Conservation (phyloP, 345 rosid genomes). For the Rhizophora apiculata region DNA sequence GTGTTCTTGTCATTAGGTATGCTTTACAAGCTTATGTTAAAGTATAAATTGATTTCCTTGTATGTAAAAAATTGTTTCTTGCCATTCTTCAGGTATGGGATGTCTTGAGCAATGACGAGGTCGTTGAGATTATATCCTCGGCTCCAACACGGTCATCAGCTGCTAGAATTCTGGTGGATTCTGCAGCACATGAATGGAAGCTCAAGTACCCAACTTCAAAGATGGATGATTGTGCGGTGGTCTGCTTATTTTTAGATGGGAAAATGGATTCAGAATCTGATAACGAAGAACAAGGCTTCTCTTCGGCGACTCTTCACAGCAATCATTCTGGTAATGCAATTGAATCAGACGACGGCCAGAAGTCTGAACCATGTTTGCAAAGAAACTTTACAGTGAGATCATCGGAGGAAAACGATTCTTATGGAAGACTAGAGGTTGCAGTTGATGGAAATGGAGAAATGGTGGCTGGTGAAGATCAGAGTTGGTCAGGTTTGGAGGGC, state of each 20-base stretch:
- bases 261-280: constrained; percentile 93
- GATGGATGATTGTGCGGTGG: constrained; percentile 99
- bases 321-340: constrained; percentile 62
- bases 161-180: constrained; percentile 76
- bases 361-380: constrained; percentile 76
- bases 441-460: constrained; percentile 38
- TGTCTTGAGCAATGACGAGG: constrained; percentile 95
- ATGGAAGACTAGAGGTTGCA: constrained; percentile 33
- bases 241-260: constrained; percentile 89
- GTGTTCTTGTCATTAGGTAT: background rate
- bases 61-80: background rate
- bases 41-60: background rate
- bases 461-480: constrained; percentile 54
- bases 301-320: constrained; percentile 75
- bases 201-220: constrained; percentile 98
- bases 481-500: constrained; percentile 94
- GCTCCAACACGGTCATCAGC: constrained; percentile 80
- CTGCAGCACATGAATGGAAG: constrained; percentile 94
- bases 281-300: constrained; percentile 66
- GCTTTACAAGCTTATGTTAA: background rate
- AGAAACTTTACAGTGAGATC: constrained; percentile 88
- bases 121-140: constrained; percentile 80
- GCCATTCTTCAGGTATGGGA: constrained; percentile 77
- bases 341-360: constrained; percentile 79
- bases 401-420: constrained; percentile 50